Evolutionary conservation across 2,329 filamentous ascomycete species (phyloP), one percentile per base, ranked within the genome.

Genomic region (Colletotrichum viniferum): DNA sequence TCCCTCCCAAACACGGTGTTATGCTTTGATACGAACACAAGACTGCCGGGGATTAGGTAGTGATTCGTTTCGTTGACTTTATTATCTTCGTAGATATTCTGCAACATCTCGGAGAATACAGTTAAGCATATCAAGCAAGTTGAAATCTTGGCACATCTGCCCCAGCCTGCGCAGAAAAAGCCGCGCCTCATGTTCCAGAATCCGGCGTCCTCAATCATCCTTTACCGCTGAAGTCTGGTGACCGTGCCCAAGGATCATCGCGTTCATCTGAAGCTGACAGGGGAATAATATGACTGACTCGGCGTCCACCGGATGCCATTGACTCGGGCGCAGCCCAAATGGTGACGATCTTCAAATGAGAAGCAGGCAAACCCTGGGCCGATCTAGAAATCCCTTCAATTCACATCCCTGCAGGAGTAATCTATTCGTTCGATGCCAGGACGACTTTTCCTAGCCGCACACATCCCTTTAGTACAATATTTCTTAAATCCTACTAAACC

Each of bases 401-500:
- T 48, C 10, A 0, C 18, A 48, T 48, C 38, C 18, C 38, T 48
- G 38, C 18, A 48, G 18, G 18, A n/a, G 0, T n/a, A 0, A n/a
- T 0, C 9, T 12, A 18, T 48, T 12, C 18, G 0, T 48, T 48
- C 38, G 18, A n/a, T n/a, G 9, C 18, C 38, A 12, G 1, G 0
- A 48, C 38, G 18, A 48, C 38, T n/a, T n/a, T n/a, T 10, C 9
- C 38, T 12, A 48, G 18, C 6, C 12, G 3, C 18, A 48, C 5
- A n/a, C 5, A n/a, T n/a, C 18, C 10, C 38, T 48, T 12, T n/a
- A 4, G 4, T 12, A 48, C 5, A n/a, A 0, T 1, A n/a, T 7
- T 12, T 1, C 18, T 48, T 21, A 12, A 21, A 12, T 48, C 9
- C 1, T n/a, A n/a, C 38, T 18, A 4, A 48, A n/a, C 12, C 18